Evolutionary conservation across 225 moss, liverwort and hornwort genomes (phyloP), one percentile per base, ranked within the genome.

Genomic region (Asterella californica): DNA sequence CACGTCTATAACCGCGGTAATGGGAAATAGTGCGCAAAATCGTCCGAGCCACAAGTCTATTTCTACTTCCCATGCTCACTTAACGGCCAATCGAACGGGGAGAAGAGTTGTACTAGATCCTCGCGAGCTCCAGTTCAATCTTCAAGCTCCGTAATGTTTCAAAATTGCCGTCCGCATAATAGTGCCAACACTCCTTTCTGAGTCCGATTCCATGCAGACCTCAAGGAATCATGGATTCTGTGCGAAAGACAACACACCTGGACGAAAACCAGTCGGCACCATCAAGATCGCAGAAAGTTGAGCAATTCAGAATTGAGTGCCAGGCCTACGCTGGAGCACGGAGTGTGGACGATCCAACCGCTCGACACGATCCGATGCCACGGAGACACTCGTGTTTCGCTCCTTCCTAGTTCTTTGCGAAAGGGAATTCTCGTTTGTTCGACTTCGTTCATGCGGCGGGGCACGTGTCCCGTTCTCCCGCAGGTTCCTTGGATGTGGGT

Each of bases 11-110:
- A 34, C 72, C 34, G 47, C 69, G 85, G 38, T 83, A 77, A 49
- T 85, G 85, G 18, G 80, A 83, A 62, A 86, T 57, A 42, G 86
- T 79, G 10, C 86, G 80, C 70, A 86, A 63, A n/a, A 86, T 74
- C 19, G 75, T 63, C 62, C 53, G 50, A 2, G 79, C 70, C 52
- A 78, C 64, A 61, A 79, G 78, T 33, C 37, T 83, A 59, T 78
- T 72, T 60, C 83, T 81, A 70, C 82, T 83, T 21, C 83, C 81
- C 83, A 85, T 85, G 33, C 15, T 79, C 33, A 8, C 53, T 71
- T n/a, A 71, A 46, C 48, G n/a, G n/a, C 11, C n/a, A 27, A 25
- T 48, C 61, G 4, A 24, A 46, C 2, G 47, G n/a, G n/a, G 17
- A 25, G 21, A 48, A 15, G 12, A 71, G n/a, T 47, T 25, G n/a